These are phyloP conservation scores for Hyaloperonospora brassicae DNA, from an alignment of 352 stramenopile species.

Conservation along the genomic window DNA sequence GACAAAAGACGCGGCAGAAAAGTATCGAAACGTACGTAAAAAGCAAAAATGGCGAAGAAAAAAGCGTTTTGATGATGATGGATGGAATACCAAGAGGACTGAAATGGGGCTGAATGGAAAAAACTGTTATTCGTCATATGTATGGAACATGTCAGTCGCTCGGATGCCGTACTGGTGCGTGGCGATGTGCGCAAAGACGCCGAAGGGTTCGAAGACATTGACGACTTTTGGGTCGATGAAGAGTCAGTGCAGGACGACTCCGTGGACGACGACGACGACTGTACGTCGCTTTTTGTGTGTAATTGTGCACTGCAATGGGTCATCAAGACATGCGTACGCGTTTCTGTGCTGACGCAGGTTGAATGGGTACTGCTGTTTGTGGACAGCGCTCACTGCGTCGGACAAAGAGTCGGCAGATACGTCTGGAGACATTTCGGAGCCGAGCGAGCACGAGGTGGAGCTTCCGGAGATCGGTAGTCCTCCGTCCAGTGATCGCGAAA, in stretches of 20 bases:
- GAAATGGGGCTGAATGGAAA: background rate
- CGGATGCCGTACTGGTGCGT: slow-evolving; percentile 42
- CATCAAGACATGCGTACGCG: background rate
- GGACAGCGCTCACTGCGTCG: slow-evolving; percentile 26
- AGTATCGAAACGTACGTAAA: slow-evolving; percentile 21
- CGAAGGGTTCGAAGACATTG: slow-evolving; percentile 79
- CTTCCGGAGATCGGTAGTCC: slow-evolving; percentile 30
- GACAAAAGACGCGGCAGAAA: slow-evolving; percentile 26
- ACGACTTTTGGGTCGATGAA: slow-evolving; percentile 81
- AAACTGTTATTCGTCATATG: background rate
- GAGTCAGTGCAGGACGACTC: slow-evolving; percentile 34
- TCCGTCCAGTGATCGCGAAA: slow-evolving; percentile 26
- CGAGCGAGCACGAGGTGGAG: slow-evolving; percentile 43
- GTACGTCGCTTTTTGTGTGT: slow-evolving; percentile 7
- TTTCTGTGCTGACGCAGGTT: slow-evolving; percentile 8
- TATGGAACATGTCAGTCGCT: slow-evolving; percentile 25
- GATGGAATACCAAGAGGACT: too few species aligned
- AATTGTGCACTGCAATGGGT: background rate
- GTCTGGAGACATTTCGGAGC: slow-evolving; percentile 35
- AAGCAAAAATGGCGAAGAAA: background rate
- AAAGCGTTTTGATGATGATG: too few species aligned
- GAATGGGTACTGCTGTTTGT: background rate
- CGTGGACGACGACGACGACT: slow-evolving; percentile 29
- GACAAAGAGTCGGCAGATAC: slow-evolving; percentile 40
- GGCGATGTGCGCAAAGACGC: slow-evolving; percentile 65